phyloP scores from a whole-genome alignment of 441 rosid species.

The Geranium incanum region DNA sequence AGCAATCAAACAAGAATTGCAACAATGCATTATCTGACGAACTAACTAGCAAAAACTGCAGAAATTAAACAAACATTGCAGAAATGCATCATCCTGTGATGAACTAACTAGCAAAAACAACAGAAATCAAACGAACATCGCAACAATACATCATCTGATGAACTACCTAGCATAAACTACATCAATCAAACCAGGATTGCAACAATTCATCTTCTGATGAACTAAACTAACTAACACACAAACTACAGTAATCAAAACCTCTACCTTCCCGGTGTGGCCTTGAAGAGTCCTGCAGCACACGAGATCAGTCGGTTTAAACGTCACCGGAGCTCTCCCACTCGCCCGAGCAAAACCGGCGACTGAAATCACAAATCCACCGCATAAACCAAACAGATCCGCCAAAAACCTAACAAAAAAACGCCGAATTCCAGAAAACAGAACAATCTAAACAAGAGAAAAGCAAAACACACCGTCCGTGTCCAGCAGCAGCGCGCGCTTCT shows the following conservation, averaged over 20 bases:
- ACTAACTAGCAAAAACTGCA: background rate
- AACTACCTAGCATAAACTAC: no score
- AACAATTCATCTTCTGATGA: background rate
- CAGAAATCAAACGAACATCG: no score
- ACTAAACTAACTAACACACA: background rate
- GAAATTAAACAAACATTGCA: background rate
- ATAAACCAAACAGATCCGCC: constrained; percentile 24
- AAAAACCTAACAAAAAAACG: background rate
- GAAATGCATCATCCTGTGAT: background rate
- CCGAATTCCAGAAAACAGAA: background rate
- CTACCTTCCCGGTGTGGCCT: constrained; percentile 92
- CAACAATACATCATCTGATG: no score
- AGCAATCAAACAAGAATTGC: no score
- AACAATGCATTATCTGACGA: background rate
- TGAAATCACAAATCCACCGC: constrained; percentile 27
- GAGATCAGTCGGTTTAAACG: constrained; percentile 78
- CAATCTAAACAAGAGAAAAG: background rate
- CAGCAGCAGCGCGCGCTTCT: constrained; percentile 65
- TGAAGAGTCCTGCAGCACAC: constrained; percentile 93
- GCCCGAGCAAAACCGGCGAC: constrained; percentile 62
- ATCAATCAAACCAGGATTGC: no score
- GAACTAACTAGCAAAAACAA: no score
- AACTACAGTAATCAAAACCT: background rate
- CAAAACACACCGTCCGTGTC: constrained; percentile 60
- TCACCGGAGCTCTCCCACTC: constrained; percentile 60